These are phyloP conservation scores for Mycena vulgaris DNA, from an alignment of 768 basidiomycete genomes.

Conservation along the genomic window DNA sequence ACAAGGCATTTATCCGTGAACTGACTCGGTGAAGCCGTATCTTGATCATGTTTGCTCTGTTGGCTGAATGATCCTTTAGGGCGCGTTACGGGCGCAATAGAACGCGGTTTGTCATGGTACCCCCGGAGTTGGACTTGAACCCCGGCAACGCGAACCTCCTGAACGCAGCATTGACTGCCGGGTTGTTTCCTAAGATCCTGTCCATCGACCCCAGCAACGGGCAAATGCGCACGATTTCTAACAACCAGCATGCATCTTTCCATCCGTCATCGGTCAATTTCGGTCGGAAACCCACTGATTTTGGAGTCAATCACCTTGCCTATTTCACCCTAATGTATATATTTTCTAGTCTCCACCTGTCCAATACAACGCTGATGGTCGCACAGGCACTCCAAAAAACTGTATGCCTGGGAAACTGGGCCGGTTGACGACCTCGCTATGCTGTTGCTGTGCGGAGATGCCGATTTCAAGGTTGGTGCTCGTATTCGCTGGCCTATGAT, in stretches of 20 bases:
- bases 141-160: slow-evolving; percentile 76
- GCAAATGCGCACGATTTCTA: slow-evolving; percentile 84
- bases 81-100: slow-evolving; percentile 82
- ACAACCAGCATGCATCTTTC: slow-evolving; percentile 83
- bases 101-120: slow-evolving; percentile 83
- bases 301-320: slow-evolving; percentile 80
- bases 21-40: slow-evolving; percentile 70
- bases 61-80: slow-evolving; percentile 53
- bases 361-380: slow-evolving; percentile 27
- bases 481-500: neutral
- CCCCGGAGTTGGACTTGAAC: slow-evolving; percentile 79
- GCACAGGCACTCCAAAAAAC: slow-evolving; percentile 90
- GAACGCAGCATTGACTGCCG: slow-evolving; percentile 87
- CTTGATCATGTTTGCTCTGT: slow-evolving; percentile 21
- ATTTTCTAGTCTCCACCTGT: neutral
- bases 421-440: slow-evolving; percentile 89
- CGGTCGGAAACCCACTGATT: slow-evolving; percentile 73
- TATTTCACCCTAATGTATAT: slow-evolving; percentile 93
- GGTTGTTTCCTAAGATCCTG: slow-evolving; percentile 93
- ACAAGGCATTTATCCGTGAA: slow-evolving; percentile 75
- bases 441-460: slow-evolving; percentile 89
- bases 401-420: slow-evolving; percentile 95
- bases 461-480: slow-evolving; percentile 80
- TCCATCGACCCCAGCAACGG: slow-evolving; percentile 72
- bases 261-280: slow-evolving; percentile 97